Evolutionary conservation across 768 basidiomycete genomes (phyloP), one percentile per base, ranked within the genome.

Genomic region (Mycena vulgaris): DNA sequence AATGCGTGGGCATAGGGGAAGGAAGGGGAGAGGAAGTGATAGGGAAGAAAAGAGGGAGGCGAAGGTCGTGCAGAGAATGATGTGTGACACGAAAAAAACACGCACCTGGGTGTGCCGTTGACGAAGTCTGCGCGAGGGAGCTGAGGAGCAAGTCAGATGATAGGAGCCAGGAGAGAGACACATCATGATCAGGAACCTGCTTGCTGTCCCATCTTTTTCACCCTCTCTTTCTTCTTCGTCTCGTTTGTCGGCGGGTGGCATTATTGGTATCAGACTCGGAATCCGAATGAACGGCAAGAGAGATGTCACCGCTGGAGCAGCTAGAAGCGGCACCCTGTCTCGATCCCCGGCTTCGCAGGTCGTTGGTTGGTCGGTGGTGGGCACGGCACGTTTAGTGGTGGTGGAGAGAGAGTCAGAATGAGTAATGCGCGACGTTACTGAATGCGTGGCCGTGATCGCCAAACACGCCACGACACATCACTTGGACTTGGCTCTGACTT

Each of bases 381-480:
- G 42, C n/a, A n/a, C 39, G 9, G 56, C 33, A 58, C 17, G 27
- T 40, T 58, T 42, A 23, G 53, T 55, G 56, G 56, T 58, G 37
- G 39, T 58, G 39, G 55, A 25, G 39, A 58, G 39, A 58, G 56
- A 58, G 55, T 56, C 39, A 58, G 39, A 58, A 30, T 58, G 23
- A 17, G 39, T 40, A 58, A 58, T 27, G 33, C 17, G 39, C 42
- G 56, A 58, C 53, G 21, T 37, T 45, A 45, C 42, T 45, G 42
- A 45, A 58, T 58, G 56, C 39, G 27, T 58, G 39, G 39, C 56
- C 56, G 39, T 40, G 39, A 58, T 58, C 27, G 27, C 56, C 56
- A 58, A 58, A 42, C 14, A 58, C 14, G 37, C 39, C 39, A 25
- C 39, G 7, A 58, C 56, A 58, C 56, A 58, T 40, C 56, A 58